phyloP scores from a whole-genome alignment of 2,329 filamentous ascomycete species.

The Colletotrichum sp. region DNA sequence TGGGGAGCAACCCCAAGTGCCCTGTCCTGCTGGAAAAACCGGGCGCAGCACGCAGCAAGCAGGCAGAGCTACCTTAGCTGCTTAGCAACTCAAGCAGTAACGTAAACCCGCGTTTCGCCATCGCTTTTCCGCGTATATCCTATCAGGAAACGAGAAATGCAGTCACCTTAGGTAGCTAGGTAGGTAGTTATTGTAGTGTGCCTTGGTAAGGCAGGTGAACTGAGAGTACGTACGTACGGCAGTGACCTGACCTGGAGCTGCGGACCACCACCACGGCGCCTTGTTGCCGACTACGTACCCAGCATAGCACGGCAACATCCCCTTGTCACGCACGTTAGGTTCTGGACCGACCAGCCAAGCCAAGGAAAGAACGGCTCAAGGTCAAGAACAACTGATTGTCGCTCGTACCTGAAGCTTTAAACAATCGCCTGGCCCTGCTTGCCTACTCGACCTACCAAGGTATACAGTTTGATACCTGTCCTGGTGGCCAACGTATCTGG shows the following conservation, averaged over 20 bases:
- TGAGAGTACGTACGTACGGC: neutral
- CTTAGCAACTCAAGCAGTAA: neutral
- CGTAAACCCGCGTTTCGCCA: neutral
- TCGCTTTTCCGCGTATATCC: slow-evolving; percentile 6
- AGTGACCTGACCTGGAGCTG: neutral
- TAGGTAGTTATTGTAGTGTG: neutral
- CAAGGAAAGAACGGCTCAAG: neutral
- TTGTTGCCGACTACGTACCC: neutral
- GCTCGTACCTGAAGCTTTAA: neutral
- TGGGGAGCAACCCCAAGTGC: neutral
- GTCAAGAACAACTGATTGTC: neutral
- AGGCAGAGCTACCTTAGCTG: neutral
- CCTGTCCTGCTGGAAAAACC: slow-evolving; percentile 7
- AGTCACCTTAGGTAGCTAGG: neutral
- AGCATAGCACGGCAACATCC: neutral
- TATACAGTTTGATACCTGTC: neutral
- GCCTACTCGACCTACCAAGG: neutral
- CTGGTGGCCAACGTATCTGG: neutral
- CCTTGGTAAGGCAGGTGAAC: neutral
- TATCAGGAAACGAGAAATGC: neutral
- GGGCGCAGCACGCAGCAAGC: slow-evolving; percentile 8
- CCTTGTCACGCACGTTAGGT: slow-evolving; percentile 1
- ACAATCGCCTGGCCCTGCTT: neutral
- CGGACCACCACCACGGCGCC: neutral
- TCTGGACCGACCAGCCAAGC: neutral